Conservation (phyloP, 2,329 filamentous ascomycete species). For the Ampelomyces quisqualis region DNA sequence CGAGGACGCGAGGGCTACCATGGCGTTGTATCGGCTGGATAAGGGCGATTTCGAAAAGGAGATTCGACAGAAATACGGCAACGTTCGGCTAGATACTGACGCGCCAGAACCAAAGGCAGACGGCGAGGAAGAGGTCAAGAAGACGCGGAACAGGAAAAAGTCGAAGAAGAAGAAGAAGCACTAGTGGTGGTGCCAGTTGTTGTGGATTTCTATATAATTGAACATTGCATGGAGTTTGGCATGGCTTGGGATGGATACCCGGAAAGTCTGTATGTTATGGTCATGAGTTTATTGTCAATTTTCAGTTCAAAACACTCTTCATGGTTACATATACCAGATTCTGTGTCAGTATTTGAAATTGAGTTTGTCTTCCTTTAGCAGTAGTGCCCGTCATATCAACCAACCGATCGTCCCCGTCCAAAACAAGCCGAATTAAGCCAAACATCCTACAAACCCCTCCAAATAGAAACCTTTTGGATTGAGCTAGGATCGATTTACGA, state of each 20-base stretch:
- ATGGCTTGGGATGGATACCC: slow-evolving; percentile 18
- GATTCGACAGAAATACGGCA: slow-evolving; percentile 63
- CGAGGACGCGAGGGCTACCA: slow-evolving; percentile 82
- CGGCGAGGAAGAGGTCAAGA: slow-evolving; percentile 26
- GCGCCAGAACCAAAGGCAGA: slow-evolving; percentile 23
- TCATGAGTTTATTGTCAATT: no score
- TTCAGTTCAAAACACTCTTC: no score
- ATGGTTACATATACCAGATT: no score
- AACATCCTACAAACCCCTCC: no score
- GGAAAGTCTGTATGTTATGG: slow-evolving; percentile 9
- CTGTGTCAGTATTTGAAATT: no score
- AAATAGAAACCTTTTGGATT: no score
- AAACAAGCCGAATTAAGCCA: no score
- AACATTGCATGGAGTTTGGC: slow-evolving; percentile 21
- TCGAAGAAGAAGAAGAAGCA: slow-evolving; percentile 41
- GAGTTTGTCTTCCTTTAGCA: no score
- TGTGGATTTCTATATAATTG: background rate
- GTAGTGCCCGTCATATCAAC: no score
- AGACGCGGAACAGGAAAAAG: slow-evolving; percentile 41
- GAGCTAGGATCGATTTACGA: no score
- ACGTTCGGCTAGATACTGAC: slow-evolving; percentile 26
- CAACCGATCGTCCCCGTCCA: no score
- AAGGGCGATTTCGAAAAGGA: slow-evolving; percentile 86
- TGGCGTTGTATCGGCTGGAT: slow-evolving; percentile 81
- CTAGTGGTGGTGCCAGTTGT: background rate